Conservation (phyloP, 805 yeast species). For the Cyberlindnera mycetangii region DNA sequence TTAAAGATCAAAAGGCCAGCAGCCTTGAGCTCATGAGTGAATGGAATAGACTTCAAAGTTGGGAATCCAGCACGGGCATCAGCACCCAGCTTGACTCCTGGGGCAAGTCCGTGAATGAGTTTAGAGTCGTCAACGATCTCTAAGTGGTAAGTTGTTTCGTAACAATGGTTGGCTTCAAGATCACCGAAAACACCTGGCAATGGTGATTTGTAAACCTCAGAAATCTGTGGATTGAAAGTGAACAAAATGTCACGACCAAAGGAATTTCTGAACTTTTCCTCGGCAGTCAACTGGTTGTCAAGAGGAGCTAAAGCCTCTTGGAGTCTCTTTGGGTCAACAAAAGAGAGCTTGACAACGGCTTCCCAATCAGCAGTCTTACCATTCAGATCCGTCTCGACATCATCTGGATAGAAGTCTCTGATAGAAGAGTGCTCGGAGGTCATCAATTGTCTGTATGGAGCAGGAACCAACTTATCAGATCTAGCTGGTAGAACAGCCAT, state of each 20-base stretch:
- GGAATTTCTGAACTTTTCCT: conserved; percentile 70
- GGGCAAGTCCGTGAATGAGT: conserved; percentile 54
- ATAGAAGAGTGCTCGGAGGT: conserved; percentile 83
- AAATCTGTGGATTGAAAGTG: conserved; percentile 72
- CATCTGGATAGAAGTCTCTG: conserved; percentile 83
- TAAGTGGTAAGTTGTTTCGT: conserved; percentile 52
- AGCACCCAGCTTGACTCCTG: conserved; percentile 68
- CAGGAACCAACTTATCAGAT: conserved; percentile 76
- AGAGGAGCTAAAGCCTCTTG: conserved; percentile 68
- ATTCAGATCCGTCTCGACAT: conserved; percentile 84
- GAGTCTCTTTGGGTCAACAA: conserved; percentile 81
- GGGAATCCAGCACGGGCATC: conserved; percentile 89
- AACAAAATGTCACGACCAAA: conserved; percentile 71
- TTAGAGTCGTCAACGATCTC: conserved; percentile 42
- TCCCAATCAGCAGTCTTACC: conserved; percentile 98
- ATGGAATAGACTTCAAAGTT: conserved; percentile 67
- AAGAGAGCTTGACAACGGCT: conserved; percentile 88
- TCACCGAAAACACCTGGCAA: conserved; percentile 74
- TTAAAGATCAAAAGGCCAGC: conserved; percentile 78
- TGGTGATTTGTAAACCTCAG: conserved; percentile 67
- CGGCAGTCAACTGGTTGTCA: conserved; percentile 59
- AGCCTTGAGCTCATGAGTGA: conserved; percentile 46
- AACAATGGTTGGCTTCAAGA: conserved; percentile 75
- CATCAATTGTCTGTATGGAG: conserved; percentile 77
- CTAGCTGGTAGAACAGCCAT: conserved; percentile 93